These are phyloP conservation scores for Cenchrus americanus DNA, from an alignment of 176 grass and related monocot species.

Conservation along the genomic window DNA sequence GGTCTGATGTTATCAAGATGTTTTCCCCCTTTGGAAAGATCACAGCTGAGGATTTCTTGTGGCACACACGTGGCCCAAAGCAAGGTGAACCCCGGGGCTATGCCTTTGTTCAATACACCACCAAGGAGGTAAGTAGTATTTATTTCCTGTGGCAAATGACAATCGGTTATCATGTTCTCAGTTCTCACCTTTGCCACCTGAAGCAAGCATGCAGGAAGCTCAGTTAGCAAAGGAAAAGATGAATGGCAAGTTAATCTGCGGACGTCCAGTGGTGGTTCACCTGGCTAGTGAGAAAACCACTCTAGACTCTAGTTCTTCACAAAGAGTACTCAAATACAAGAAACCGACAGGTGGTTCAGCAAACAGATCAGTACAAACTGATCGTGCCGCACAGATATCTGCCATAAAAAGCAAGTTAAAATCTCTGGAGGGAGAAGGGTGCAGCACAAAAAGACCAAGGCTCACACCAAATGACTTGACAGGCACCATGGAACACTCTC, in stretches of 20 bases:
- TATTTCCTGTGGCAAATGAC: constrained; percentile 20
- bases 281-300: constrained; percentile 78
- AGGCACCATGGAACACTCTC: constrained; percentile 15
- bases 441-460: constrained; percentile 71
- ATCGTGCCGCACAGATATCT: constrained; percentile 73
- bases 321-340: constrained; percentile 36
- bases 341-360: constrained; percentile 48
- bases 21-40: constrained; percentile 90
- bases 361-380: constrained; percentile 54
- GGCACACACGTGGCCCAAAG: constrained; percentile 85
- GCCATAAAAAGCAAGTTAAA: constrained; percentile 85
- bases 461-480: constrained; percentile 37
- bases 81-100: constrained; percentile 86
- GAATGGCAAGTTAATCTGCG: constrained; percentile 74
- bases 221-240: constrained; percentile 85
- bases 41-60: constrained; percentile 73
- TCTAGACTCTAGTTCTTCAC: constrained; percentile 28
- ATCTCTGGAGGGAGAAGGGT: constrained; percentile 69
- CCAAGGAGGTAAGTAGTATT: constrained; percentile 81
- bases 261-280: constrained; percentile 77
- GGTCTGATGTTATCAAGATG: constrained; percentile 85
- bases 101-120: constrained; percentile 87
- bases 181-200: constrained; percentile 75
- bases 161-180: constrained; percentile 16
- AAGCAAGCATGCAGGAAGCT: constrained; percentile 98